These are phyloP conservation scores for Colletotrichum sansevieriae DNA, from an alignment of 2,329 filamentous ascomycete genomes.

Conservation along the genomic window DNA sequence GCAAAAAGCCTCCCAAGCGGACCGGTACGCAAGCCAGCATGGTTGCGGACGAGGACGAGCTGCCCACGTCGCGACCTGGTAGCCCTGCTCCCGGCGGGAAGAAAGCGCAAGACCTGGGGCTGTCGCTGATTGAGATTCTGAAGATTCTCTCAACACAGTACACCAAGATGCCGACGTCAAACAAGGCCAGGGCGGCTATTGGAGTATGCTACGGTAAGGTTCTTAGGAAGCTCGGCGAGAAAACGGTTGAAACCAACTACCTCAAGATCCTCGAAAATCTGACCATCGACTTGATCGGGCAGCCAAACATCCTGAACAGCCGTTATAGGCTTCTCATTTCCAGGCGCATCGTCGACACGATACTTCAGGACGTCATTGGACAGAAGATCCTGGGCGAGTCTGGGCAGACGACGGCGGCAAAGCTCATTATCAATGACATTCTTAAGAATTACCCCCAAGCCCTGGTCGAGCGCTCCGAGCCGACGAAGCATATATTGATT, in stretches of 20 bases:
- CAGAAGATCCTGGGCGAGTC: constrained; percentile 87
- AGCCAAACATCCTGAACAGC: constrained; percentile 82
- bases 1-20: constrained; percentile 69
- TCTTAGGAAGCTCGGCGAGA: constrained; percentile 82
- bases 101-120: constrained; percentile 78
- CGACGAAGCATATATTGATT: constrained; percentile 86
- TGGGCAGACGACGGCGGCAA: constrained; percentile 86
- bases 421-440: constrained; percentile 85
- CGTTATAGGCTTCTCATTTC: constrained; percentile 89
- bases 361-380: constrained; percentile 87
- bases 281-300: constrained; percentile 82
- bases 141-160: constrained; percentile 86
- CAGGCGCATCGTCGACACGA: constrained; percentile 84
- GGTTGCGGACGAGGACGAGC: constrained; percentile 80
- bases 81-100: constrained; percentile 78
- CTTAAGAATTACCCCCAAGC: constrained; percentile 95
- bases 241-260: constrained; percentile 86
- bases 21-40: constrained; percentile 70
- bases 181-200: constrained; percentile 84
- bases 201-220: constrained; percentile 89
- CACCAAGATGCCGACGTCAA: constrained; percentile 80
- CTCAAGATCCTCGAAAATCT: constrained; percentile 84
- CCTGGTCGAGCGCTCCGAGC: constrained; percentile 87
- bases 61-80: constrained; percentile 70
- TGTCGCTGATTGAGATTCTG: constrained; percentile 83